phyloP scores from a whole-genome alignment of 2,329 filamentous ascomycete species.

The Neopestalotiopsis rosae region DNA sequence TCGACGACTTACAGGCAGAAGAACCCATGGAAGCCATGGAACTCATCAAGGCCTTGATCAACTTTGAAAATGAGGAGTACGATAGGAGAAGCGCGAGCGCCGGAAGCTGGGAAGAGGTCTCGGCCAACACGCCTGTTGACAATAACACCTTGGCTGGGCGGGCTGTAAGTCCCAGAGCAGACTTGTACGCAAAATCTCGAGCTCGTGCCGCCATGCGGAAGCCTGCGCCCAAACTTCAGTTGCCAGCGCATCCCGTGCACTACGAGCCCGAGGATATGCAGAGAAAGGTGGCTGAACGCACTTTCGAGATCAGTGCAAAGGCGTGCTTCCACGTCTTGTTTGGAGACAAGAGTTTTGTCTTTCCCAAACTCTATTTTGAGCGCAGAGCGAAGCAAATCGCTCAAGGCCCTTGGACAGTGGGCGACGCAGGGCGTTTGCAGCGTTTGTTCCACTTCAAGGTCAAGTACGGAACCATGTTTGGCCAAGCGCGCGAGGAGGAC shows the following conservation, averaged over 20 bases:
- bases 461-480: conserved; percentile 68
- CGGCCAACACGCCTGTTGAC: conserved; percentile 63
- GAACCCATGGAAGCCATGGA: conserved; percentile 72
- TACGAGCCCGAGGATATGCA: conserved; percentile 87
- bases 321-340: conserved; percentile 96
- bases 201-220: conserved; percentile 39
- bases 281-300: conserved; percentile 74
- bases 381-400: conserved; percentile 78
- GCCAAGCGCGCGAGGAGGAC: conserved; percentile 62
- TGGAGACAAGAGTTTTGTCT: conserved; percentile 93
- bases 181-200: conserved; percentile 42
- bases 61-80: conserved; percentile 70
- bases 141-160: conserved; percentile 55
- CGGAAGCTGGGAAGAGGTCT: conserved; percentile 91
- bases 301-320: conserved; percentile 92
- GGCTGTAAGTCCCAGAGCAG: conserved; percentile 39
- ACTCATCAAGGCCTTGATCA: conserved; percentile 74
- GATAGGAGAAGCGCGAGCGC: conserved; percentile 72
- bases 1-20: conserved; percentile 78
- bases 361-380: conserved; percentile 88
- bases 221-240: conserved; percentile 72
- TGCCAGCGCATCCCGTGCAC: conserved; percentile 80
- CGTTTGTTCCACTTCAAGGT: conserved; percentile 84
- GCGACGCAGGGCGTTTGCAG: conserved; percentile 73
- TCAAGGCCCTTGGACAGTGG: conserved; percentile 82